Conservation (phyloP, 768 basidiomycete genomes). For the Mycena alexandri region DNA sequence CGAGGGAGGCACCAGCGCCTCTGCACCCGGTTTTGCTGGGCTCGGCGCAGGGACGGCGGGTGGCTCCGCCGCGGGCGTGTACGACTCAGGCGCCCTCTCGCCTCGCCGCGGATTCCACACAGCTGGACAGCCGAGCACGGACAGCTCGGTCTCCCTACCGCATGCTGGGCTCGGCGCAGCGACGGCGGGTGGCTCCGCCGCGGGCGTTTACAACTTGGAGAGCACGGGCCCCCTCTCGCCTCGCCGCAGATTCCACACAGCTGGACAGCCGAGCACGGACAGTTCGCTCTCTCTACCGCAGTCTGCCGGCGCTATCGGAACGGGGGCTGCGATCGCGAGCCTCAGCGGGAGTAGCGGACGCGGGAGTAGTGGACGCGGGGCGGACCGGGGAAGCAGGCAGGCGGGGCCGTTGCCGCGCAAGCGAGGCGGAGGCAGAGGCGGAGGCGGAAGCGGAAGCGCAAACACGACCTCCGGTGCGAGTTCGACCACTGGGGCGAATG, state of each 20-base stretch:
- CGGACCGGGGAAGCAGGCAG: too few species aligned
- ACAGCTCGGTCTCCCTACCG: too few species aligned
- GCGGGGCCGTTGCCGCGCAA: background rate
- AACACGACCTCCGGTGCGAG: too few species aligned
- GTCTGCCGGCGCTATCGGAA: background rate
- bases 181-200: too few species aligned
- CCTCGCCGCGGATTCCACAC: conserved; percentile 34
- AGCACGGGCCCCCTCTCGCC: too few species aligned
- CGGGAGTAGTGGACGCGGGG: background rate
- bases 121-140: background rate
- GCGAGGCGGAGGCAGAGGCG: background rate
- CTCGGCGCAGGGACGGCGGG: conserved; percentile 18
- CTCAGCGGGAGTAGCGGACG: conserved; percentile 7
- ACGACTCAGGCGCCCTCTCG: conserved; percentile 11
- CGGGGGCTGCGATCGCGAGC: background rate
- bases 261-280: too few species aligned
- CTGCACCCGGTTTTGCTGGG: conserved; percentile 17
- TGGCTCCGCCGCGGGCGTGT: background rate
- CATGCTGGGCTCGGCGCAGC: too few species aligned
- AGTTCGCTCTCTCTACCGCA: too few species aligned
- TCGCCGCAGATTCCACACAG: too few species aligned
- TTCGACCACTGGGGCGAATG: too few species aligned
- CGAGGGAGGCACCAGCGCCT: conserved; percentile 18
- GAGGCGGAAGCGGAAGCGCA: too few species aligned
- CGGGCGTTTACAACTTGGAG: too few species aligned